Base-by-base conservation (phyloP, 148 eudicot species). In the Arbutus unedo region DNA sequence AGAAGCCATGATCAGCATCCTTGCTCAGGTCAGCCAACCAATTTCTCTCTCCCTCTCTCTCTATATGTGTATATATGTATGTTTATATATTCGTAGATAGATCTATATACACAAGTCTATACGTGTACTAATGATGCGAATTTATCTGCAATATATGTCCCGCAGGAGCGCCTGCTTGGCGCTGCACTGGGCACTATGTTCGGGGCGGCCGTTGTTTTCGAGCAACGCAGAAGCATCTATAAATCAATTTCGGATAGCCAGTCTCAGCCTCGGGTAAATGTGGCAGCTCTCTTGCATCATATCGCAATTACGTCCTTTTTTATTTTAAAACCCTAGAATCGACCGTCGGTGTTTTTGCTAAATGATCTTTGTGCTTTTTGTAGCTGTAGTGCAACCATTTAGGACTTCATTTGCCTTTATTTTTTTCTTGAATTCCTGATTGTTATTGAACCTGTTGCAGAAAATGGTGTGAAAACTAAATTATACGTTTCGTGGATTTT, bases 161-260 rank as follows among this genome's bases (percentile, higher is more conserved):
- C n/a, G 78, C 93, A 92, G 97, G 94, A 93, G 89, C 93, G 97
- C 41, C 78, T 93, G 5, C 91, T 93, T 2, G 97, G 93, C 21
- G 88, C 89, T 67, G 93, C 95, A 10, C 84, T 93, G 19, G 95
- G 97, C 18, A 87, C 85, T 47, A 53, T 81, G 19, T 67, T 92
- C 6, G 76, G 89, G 25, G 90, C 89, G 4, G 85, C 74, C 55
- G 74, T 85, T 47, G 85, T 92, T 3, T 88, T 91, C 81, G 91
- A 93, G 85, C 91, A 92, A 49, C 93, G 92, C 0, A 81, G 86
- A 81, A 85, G 77, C 48, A 88, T 93, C n/a, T 86, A 91, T 64
- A 80, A 83, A n/a, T 82, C 86, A 2, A 91, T 93, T 50, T 83
- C 95, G 16, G 88, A 89, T 38, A 77, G 44, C 47, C 84, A 87